Evolutionary conservation across 108 stramenopile genomes (phyloP).

Genomic region (Cyclotella atomus): DNA sequence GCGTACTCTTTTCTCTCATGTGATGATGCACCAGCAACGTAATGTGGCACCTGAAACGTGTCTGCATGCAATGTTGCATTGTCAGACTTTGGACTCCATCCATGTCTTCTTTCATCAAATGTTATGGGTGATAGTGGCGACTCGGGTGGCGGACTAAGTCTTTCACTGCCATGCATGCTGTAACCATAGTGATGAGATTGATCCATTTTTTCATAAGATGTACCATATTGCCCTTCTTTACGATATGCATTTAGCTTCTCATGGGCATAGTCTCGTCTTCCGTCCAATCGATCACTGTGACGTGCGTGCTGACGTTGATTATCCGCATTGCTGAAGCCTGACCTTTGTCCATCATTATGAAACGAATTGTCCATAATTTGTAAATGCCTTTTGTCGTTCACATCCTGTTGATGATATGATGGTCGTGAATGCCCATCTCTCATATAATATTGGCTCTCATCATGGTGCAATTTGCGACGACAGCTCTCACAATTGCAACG

Average conservation of each 20-base stretch:
- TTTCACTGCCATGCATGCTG: conserved; percentile 1
- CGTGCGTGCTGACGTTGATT: too few relatives aligned
- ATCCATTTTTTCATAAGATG: too few relatives aligned
- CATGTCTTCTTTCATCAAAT: too few relatives aligned
- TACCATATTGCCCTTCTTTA: too few relatives aligned
- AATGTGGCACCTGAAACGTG: conserved; percentile 3
- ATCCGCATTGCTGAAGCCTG: too few relatives aligned
- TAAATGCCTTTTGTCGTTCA: background rate
- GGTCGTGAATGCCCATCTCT: background rate
- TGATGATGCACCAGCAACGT: background rate
- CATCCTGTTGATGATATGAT: background rate
- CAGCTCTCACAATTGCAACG: conserved; percentile 10
- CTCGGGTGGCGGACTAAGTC: conserved; percentile 1
- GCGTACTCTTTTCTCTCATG: background rate
- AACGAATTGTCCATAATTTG: background rate
- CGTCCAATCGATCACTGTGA: too few relatives aligned
- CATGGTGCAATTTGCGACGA: background rate
- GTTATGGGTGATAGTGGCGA: conserved; percentile 12
- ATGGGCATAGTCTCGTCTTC: too few relatives aligned
- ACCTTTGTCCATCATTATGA: background rate
- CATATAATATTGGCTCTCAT: background rate
- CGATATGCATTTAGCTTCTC: too few relatives aligned
- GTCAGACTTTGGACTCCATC: conserved; percentile 5
- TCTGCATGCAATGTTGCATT: conserved; percentile 10
- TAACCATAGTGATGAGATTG: too few relatives aligned